phyloP scores from a whole-genome alignment of 805 yeast species.

The Cyberlindnera americana region DNA sequence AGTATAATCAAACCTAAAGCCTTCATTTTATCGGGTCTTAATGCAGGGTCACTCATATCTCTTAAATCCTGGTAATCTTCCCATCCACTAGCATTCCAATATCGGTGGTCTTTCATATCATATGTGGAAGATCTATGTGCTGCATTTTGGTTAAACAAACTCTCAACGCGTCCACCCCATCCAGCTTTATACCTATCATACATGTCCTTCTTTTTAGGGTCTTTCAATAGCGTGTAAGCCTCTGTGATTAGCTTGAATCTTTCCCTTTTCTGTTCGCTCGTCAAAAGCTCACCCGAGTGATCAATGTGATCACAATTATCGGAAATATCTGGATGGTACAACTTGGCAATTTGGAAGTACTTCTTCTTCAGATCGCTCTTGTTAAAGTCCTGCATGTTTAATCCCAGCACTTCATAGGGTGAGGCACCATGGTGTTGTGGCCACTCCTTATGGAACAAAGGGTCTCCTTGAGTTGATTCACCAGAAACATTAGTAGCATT shows the following conservation, averaged over 20 bases:
- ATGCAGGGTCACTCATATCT: slow-evolving; percentile 25
- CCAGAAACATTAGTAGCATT: not conserved
- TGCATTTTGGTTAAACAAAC: slow-evolving; percentile 7
- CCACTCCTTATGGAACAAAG: slow-evolving; percentile 40
- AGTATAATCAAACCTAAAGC: slow-evolving; percentile 41
- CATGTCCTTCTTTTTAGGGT: slow-evolving; percentile 37
- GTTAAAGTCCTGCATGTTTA: slow-evolving; percentile 35
- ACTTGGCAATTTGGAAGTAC: slow-evolving; percentile 61
- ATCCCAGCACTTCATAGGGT: slow-evolving; percentile 67
- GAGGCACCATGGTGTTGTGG: slow-evolving; percentile 55
- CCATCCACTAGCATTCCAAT: slow-evolving; percentile 65
- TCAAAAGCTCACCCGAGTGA: slow-evolving; percentile 31
- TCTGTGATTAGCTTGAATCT: slow-evolving; percentile 49
- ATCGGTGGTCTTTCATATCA: slow-evolving; percentile 28
- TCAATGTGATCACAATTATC: slow-evolving; percentile 25
- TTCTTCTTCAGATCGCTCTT: slow-evolving; percentile 40
- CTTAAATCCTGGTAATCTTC: slow-evolving; percentile 48
- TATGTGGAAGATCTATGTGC: slow-evolving; percentile 27
- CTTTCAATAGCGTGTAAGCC: slow-evolving; percentile 56
- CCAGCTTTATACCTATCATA: slow-evolving; percentile 47
- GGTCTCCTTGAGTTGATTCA: not conserved
- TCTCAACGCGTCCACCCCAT: slow-evolving; percentile 32
- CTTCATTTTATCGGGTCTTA: slow-evolving; percentile 38
- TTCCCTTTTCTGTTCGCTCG: slow-evolving; percentile 31
- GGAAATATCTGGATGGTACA: slow-evolving; percentile 77